phyloP scores from a whole-genome alignment of 495 filamentous ascomycete genomes.

The Thozetella sp. region DNA sequence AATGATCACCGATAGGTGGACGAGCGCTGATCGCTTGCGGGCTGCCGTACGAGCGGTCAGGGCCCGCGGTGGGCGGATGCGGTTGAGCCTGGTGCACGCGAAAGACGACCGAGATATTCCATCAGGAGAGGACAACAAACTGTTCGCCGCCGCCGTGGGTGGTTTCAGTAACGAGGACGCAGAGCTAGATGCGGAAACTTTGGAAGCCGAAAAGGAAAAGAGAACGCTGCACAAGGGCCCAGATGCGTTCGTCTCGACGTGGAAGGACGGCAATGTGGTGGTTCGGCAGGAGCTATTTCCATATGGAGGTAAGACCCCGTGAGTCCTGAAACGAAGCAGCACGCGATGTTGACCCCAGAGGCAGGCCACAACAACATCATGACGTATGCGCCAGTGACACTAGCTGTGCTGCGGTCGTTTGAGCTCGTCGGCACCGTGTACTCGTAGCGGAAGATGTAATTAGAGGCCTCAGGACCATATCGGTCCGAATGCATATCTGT shows the following conservation, averaged over 20 bases:
- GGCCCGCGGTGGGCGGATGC: slow-evolving; percentile 42
- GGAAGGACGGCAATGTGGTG: slow-evolving; percentile 36
- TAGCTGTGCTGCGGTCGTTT: slow-evolving; percentile 70
- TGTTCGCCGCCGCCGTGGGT: slow-evolving; percentile 55
- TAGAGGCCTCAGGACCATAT: background rate
- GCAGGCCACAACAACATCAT: slow-evolving; percentile 62
- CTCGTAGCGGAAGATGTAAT: background rate
- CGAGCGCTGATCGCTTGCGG: slow-evolving; percentile 42
- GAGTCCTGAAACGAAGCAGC: too few relatives aligned
- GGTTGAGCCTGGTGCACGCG: slow-evolving; percentile 76
- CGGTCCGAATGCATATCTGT: background rate
- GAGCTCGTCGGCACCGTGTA: slow-evolving; percentile 15
- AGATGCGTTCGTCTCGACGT: slow-evolving; percentile 39
- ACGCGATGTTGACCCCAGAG: slow-evolving; percentile 9
- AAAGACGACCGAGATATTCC: slow-evolving; percentile 78
- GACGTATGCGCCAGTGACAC: slow-evolving; percentile 52
- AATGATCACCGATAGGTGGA: slow-evolving; percentile 55
- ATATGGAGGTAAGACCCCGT: slow-evolving; percentile 51
- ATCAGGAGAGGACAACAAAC: slow-evolving; percentile 57
- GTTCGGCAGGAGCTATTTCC: slow-evolving; percentile 56
- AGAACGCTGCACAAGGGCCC: slow-evolving; percentile 35
- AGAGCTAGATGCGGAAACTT: slow-evolving; percentile 20
- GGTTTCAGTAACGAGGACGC: slow-evolving; percentile 45
- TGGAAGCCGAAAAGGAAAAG: slow-evolving; percentile 39
- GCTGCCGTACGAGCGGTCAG: slow-evolving; percentile 45